Base-by-base conservation (phyloP, 2,329 filamentous ascomycete genomes). In the Verticillium zaregamsianum region DNA sequence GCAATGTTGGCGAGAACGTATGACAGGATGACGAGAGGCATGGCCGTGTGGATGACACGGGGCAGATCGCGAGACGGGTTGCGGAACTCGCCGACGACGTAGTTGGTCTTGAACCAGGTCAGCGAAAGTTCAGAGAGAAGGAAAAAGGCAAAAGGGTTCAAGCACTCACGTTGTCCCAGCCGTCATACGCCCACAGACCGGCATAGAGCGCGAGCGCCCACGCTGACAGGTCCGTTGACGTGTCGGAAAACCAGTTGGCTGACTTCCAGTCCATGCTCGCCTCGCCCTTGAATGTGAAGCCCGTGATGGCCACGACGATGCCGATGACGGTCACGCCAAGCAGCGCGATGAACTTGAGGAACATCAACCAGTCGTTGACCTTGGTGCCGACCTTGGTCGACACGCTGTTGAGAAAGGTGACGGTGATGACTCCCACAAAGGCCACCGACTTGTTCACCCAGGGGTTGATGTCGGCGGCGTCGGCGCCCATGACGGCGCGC, bases 201-300 rank as follows among this genome's bases (percentile, higher is more conserved):
- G 93, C 94, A 73, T 99, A 99, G 56, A 99, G 78, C 0, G 95
- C 95, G 56, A 99, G 90, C 3, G 95, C 95, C 91, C 93, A 98
- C 67, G 88, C 89, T 56, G 90, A 96, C 58, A 90, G 83, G 72
- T 93, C 90, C 15, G 82, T 86, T 65, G 86, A 92, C 5, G 94
- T 97, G 61, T 90, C 89, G 60, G 92, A 89, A 71, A 98, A 98
- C 94, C 95, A 97, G 55, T 87, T 86, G 54, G 87, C 86, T 2
- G 85, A 86, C 74, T 95, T 96, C 95, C 95, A 99, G 68, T 96
- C 92, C 61, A 83, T 79, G 68, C 89, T 95, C 17, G 92, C 87
- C 57, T 86, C 79, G 54, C 91, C 92, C 58, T 90, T 86, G 69
- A 87, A 88, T 0, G 93, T 93, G 67, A 90, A 86, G 0, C 94